A percentile compares a stretch with the other conserved stretches of the same genome.
phyloP scores from a whole-genome alignment of 805 yeast species.

The Yamadazyma insecticola region DNA sequence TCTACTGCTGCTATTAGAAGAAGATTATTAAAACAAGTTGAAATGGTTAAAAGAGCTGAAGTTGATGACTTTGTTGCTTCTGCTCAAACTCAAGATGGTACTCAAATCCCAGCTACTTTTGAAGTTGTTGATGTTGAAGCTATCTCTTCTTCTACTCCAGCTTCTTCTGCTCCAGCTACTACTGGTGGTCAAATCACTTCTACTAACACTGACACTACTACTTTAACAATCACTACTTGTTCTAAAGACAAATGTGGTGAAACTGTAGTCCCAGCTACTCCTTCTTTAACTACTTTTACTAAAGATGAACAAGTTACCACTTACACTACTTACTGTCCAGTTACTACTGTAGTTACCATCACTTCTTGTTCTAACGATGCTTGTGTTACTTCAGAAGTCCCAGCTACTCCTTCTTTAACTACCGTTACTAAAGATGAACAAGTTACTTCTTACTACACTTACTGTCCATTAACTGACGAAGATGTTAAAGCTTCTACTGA shows the following conservation, averaged over 20 bases:
- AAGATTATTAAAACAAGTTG: slow-evolving; percentile 26
- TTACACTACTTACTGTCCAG: slow-evolving; percentile 14
- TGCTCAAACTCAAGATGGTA: slow-evolving; percentile 13
- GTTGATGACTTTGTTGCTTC: slow-evolving; percentile 21
- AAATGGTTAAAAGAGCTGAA: slow-evolving; percentile 28
- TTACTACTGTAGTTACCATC: slow-evolving; percentile 27
- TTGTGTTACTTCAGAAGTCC: slow-evolving; percentile 24
- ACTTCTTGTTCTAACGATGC: slow-evolving; percentile 30
- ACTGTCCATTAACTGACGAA: slow-evolving; percentile 26
- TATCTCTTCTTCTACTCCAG: slow-evolving; percentile 12
- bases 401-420: slow-evolving; percentile 24
- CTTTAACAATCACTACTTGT: slow-evolving; percentile 33
- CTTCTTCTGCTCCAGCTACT: slow-evolving; percentile 12
- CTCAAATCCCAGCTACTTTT: slow-evolving; percentile 21
- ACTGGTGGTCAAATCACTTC: slow-evolving; percentile 12
- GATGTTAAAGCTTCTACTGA: slow-evolving; percentile 10
- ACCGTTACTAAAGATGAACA: slow-evolving; percentile 21
- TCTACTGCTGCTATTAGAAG: slow-evolving; percentile 38
- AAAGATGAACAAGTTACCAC: slow-evolving; percentile 12
- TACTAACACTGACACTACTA: slow-evolving; percentile 22
- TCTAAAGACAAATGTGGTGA: slow-evolving; percentile 21
- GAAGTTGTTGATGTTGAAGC: slow-evolving; percentile 12
- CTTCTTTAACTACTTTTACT: slow-evolving; percentile 15
- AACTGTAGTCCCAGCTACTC: slow-evolving; percentile 25
- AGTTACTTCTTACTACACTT: slow-evolving; percentile 29